Base-by-base conservation (phyloP, 768 basidiomycete genomes). In the Xerocomellus intermedius region DNA sequence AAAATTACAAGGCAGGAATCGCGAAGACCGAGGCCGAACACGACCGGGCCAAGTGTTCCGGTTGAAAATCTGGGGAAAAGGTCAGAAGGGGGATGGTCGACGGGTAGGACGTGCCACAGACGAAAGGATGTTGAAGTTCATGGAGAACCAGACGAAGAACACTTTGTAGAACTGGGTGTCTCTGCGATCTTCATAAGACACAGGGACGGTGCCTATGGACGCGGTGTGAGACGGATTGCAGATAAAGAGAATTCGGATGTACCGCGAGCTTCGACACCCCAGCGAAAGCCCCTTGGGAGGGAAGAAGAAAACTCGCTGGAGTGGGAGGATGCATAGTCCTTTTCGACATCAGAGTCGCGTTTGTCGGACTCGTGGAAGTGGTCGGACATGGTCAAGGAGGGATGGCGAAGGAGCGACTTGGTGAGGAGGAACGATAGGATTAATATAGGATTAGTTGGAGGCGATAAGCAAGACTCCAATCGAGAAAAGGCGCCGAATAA, bases 71-170 rank as follows among this genome's bases (percentile, higher is more conserved):
- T 86, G 54, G 10, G 37, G n/a, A 12, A 12, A 7, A 19, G 19
- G 36, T 55, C 14, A 44, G 48, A 47, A 2, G 21, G 37, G 28
- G 30, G 17, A 45, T 9, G 30, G 8, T 3, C 7, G 10, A 21
- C 13, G 26, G n/a, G 43, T 9, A 17, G 37, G 13, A 21, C 5
- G 19, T 7, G 42, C 30, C 10, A 66, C 77, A 26, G 28, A 86
- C 70, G 77, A 77, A 17, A 86, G 72, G 26, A 87, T 79, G 60
- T 87, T 87, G 68, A 86, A 78, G 64, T 86, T 87, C 50, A 81
- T 77, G 8, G 86, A 82, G 62, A 87, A 84, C 87, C 86, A 88
- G 5, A 87, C 75, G 62, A 85, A 84, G 73, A 87, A 87, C 61
- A 86, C 69, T 56, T 87, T 84, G 61, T 80, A 81, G 48, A 82